phyloP scores from a whole-genome alignment of 2,329 filamentous ascomycete species.

The Pyricularia grisea region DNA sequence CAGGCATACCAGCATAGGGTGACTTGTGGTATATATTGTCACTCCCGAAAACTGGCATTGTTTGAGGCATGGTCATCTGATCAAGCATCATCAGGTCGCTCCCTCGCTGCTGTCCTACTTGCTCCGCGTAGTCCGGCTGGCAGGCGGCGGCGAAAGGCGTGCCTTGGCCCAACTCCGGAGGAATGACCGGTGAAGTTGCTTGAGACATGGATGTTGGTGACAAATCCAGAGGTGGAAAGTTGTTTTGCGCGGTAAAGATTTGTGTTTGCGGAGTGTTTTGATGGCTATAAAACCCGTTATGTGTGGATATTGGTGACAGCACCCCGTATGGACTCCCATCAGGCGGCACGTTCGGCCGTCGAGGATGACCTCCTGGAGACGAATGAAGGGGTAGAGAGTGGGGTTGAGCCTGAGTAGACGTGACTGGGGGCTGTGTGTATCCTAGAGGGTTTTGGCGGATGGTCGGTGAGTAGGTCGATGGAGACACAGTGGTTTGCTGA shows the following conservation, averaged over 20 bases:
- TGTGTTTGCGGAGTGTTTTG: slow-evolving; percentile 35
- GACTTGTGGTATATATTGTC: slow-evolving; percentile 74
- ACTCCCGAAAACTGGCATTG: slow-evolving; percentile 79
- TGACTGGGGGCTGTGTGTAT: slow-evolving; percentile 32
- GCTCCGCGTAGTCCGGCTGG: slow-evolving; percentile 35
- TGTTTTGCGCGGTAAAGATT: slow-evolving; percentile 49
- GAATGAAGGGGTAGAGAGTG: slow-evolving; percentile 27
- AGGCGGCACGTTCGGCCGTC: slow-evolving; percentile 36
- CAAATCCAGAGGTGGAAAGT: slow-evolving; percentile 52
- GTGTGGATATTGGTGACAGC: slow-evolving; percentile 41
- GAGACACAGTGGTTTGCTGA: slow-evolving; percentile 18
- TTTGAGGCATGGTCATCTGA: slow-evolving; percentile 53
- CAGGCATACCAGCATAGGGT: slow-evolving; percentile 72
- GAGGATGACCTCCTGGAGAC: slow-evolving; percentile 30
- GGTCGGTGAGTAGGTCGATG: slow-evolving; percentile 6
- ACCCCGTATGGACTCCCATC: slow-evolving; percentile 39
- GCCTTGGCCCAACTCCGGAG: slow-evolving; percentile 21
- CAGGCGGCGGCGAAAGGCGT: slow-evolving; percentile 25
- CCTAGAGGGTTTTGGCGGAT: not conserved
- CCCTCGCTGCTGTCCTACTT: slow-evolving; percentile 18
- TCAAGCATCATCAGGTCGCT: slow-evolving; percentile 52
- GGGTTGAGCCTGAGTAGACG: slow-evolving; percentile 18
- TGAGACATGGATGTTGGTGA: slow-evolving; percentile 35
- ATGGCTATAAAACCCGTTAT: slow-evolving; percentile 35
- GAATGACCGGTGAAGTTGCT: slow-evolving; percentile 24